Percentiles rank a stretch among this genome's conserved stretches.
These are phyloP conservation scores for Limtongia smithiae DNA, from an alignment of 805 yeast species.

Conservation along the genomic window DNA sequence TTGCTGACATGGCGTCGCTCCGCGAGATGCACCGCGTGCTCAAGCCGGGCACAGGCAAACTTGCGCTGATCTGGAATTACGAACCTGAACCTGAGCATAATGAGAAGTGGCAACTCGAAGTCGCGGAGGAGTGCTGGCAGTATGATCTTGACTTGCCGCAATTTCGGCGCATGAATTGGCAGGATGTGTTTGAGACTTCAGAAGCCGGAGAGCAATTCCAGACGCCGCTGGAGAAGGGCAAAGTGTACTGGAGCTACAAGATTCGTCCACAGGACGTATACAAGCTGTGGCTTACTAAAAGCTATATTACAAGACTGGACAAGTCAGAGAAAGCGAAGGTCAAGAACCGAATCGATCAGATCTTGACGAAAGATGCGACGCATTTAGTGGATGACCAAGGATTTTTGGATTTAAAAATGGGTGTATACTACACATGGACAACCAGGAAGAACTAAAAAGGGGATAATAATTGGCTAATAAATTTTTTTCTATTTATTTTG, in stretches of 20 bases:
- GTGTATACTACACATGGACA: constrained; percentile 27
- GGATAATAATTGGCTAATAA: background rate
- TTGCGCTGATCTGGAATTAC: constrained; percentile 60
- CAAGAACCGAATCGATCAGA: constrained; percentile 36
- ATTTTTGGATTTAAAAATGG: constrained; percentile 14
- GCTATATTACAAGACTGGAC: constrained; percentile 49
- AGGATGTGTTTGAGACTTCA: constrained; percentile 36
- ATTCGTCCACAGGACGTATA: constrained; percentile 42
- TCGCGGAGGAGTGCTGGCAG: constrained; percentile 39
- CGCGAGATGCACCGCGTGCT: constrained; percentile 51
- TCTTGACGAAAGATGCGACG: constrained; percentile 29
- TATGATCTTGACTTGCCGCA: constrained; percentile 53
- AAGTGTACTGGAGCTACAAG: constrained; percentile 36
- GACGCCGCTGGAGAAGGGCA: constrained; percentile 39
- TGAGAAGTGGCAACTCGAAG: constrained; percentile 41
- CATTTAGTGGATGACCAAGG: constrained; percentile 18
- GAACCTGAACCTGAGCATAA: constrained; percentile 38
- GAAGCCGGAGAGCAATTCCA: constrained; percentile 38
- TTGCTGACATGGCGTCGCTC: constrained; percentile 49
- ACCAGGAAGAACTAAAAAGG: background rate
- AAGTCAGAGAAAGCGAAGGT: constrained; percentile 40
- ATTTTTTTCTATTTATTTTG: background rate
- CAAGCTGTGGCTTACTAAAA: constrained; percentile 53
- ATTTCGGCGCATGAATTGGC: constrained; percentile 51
- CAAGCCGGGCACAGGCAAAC: constrained; percentile 44